Evolutionary conservation across 2,329 filamentous ascomycete genomes (phyloP).

Genomic region (Magnaporthiopsis incrustans): DNA sequence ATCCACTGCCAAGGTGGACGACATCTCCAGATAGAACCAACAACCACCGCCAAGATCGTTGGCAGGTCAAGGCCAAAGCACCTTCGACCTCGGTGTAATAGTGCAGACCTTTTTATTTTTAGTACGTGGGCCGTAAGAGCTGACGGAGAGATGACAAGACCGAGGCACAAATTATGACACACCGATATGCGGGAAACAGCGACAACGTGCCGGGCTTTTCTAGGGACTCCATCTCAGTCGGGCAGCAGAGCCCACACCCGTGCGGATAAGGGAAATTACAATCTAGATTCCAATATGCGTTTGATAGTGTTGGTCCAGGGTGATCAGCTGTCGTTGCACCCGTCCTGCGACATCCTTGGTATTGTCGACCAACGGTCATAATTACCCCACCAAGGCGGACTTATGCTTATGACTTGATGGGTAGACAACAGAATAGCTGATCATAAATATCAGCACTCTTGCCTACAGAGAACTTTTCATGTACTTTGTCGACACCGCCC

Average conservation of each 20-base stretch:
- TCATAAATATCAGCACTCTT: background rate
- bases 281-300: background rate
- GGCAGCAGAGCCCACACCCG: background rate
- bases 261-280: background rate
- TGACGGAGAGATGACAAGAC: background rate
- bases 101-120: background rate
- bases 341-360: background rate
- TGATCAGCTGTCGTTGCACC: background rate
- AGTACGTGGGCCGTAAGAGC: background rate
- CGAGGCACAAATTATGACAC: background rate
- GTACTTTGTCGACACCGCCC: background rate
- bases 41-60: no score
- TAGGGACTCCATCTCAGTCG: background rate
- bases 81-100: no score
- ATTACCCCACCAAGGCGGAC: background rate
- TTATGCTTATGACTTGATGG: background rate
- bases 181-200: background rate
- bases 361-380: no score
- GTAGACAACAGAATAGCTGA: background rate
- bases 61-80: no score
- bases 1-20: no score
- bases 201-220: background rate
- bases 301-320: background rate
- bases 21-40: no score
- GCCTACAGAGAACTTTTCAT: background rate